Conservation (phyloP, 345 rosid genomes). For the Rhodamnia argentea region DNA sequence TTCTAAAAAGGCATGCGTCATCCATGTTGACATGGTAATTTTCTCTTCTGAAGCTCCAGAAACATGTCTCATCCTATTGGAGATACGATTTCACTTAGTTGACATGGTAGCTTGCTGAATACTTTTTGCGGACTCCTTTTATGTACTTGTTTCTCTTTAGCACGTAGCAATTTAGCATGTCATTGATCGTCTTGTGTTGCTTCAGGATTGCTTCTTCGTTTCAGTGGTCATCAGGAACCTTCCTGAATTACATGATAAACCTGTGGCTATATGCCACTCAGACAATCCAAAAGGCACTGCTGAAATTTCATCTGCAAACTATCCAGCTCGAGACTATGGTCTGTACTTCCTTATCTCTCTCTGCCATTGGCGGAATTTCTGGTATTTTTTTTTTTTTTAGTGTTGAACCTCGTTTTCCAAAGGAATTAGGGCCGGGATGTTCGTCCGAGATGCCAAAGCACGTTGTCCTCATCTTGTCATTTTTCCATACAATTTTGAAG, state of each 20-base stretch:
- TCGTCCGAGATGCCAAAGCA: conserved; percentile 85
- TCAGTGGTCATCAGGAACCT: conserved; percentile 74
- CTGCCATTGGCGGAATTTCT: neutral
- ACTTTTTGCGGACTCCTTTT: neutral
- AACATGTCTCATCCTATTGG: neutral
- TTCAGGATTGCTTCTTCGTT: conserved; percentile 94
- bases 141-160: neutral
- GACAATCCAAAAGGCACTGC: conserved; percentile 93
- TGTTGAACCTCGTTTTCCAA: conserved; percentile 3
- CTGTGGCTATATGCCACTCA: conserved; percentile 91
- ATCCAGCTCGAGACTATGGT: conserved; percentile 90
- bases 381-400: neutral
- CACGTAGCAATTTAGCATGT: conserved; percentile 4
- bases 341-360: conserved; percentile 20
- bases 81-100: neutral
- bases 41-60: neutral
- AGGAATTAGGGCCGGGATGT: conserved; percentile 92
- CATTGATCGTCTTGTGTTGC: neutral
- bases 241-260: conserved; percentile 63
- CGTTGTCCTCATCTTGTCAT: conserved; percentile 81
- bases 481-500: conserved; percentile 82
- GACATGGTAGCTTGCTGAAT: neutral
- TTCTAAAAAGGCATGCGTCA: conserved; percentile 26
- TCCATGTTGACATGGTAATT: conserved; percentile 90
- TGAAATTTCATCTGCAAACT: conserved; percentile 94